A percentile compares a stretch with the other conserved stretches of the same genome.
Conservation (phyloP, 1,284 basidiomycete species). For the Moesziomyces antarcticus region DNA sequence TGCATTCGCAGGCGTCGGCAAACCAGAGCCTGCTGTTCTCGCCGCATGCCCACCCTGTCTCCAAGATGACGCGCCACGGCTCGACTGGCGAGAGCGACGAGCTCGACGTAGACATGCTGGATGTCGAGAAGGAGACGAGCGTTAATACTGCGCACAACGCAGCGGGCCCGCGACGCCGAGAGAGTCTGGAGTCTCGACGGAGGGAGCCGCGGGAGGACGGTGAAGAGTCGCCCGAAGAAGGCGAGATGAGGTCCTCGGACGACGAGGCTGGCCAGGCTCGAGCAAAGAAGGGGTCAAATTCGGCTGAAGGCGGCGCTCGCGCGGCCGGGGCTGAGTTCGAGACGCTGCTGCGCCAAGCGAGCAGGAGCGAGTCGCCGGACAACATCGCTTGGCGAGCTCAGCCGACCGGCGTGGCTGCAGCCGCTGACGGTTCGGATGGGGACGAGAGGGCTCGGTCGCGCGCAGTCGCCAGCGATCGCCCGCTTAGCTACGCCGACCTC, state of each 20-base stretch:
- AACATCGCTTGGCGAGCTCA: constrained; percentile 28
- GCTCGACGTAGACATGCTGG: constrained; percentile 6
- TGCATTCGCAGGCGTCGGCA: constrained; percentile 3
- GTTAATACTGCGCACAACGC: constrained; percentile 27
- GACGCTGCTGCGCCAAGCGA: constrained; percentile 2
- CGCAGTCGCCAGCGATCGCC: constrained; percentile 9
- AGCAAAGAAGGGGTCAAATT: neutral
- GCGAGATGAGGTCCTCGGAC: constrained; percentile 45
- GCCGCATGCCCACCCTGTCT: constrained; percentile 7
- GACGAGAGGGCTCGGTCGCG: neutral
- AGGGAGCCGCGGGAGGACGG: constrained; percentile 10
- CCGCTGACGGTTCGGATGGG: neutral
- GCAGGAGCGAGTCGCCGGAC: constrained; percentile 33
- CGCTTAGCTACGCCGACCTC: constrained; percentile 37
- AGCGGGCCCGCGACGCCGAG: neutral
- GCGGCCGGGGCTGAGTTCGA: neutral
- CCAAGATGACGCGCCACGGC: neutral
- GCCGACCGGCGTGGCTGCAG: neutral
- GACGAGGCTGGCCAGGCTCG: constrained; percentile 5
- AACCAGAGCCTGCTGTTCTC: constrained; percentile 31
- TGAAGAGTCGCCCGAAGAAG: constrained; percentile 44
- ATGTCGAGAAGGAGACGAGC: constrained; percentile 21
- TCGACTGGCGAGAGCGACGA: neutral
- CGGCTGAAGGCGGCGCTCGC: neutral
- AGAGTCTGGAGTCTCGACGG: neutral